Base-by-base conservation (phyloP, 306 rosid genomes). In the Sicyos edulis region DNA sequence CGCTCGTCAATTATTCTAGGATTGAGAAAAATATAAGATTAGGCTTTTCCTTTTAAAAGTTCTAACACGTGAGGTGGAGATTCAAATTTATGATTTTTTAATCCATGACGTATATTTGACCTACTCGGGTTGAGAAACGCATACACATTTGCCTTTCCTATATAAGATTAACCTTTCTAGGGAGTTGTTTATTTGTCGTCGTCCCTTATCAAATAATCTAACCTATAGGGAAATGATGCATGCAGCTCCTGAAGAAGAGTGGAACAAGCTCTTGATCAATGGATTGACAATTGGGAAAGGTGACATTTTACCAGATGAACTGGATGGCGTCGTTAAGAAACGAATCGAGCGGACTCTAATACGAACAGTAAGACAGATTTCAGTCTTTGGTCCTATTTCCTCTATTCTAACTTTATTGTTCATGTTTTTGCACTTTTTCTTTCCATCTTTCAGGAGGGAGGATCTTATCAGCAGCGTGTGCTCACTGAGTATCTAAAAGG, bases 231-330 rank as follows among this genome's bases (percentile, higher is more conserved):
- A 63, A 10, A 42, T 64, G 8, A 64, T 64, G 26, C 2, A 14
- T 71, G 82, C 89, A 90, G 96, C 96, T 76, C 93, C 93, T 21
- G 96, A 92, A 79, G 89, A 90, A 82, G 85, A 84, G 75, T 92
- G 96, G 96, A 92, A 84, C 87, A 82, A 65, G 81, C 78, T 88
- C 63, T 82, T 92, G 82, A 75, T 90, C 53, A 78, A 85, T 3
- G 98, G 98, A 78, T 60, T 92, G 78, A 87, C 89, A 19, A 58
- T 90, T 62, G 93, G 96, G 53, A 81, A 82, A 45, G 96, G 96
- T 70, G 87, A 87, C 40, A 69, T 87, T 79, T 80, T 87, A 14
- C 93, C 90, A 0, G 87, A 86, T 47, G 98, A 88, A 71, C 79
- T 92, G 72, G 68, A 71, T 54, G 82, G 85, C 20, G 93, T 84